A percentile compares a stretch with the other conserved stretches of the same genome.
Evolutionary conservation across 2,329 filamentous ascomycete species (phyloP).

Genomic region (Botrytis hyacinthi): DNA sequence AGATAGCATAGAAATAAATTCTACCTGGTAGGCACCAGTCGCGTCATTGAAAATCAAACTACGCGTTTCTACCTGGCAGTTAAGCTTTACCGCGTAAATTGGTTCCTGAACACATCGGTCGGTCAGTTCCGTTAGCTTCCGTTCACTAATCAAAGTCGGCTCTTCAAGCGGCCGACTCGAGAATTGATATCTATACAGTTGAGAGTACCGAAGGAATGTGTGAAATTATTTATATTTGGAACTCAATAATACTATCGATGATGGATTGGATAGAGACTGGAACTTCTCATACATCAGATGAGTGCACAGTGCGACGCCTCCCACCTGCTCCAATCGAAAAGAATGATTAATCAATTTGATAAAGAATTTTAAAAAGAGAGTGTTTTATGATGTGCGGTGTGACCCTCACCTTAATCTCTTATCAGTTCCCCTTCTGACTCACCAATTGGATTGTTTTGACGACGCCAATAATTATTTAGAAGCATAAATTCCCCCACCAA

Average conservation of each 20-base stretch:
- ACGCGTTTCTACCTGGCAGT: background rate
- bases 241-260: background rate
- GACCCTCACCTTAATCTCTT: background rate
- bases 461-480: conserved; percentile 5
- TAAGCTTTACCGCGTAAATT: conserved; percentile 5
- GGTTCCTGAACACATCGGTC: background rate
- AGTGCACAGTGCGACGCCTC: fast-evolving
- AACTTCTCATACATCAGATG: background rate
- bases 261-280: background rate
- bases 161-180: background rate
- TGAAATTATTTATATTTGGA: background rate
- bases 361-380: background rate
- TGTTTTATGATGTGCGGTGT: background rate
- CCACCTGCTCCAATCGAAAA: background rate
- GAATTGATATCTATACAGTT: background rate
- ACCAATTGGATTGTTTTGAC: conserved; percentile 10
- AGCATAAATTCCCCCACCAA: conserved; percentile 16
- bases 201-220: background rate
- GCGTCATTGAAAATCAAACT: background rate
- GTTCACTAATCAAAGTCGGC: background rate
- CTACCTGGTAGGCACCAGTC: background rate
- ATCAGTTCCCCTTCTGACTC: conserved; percentile 11
- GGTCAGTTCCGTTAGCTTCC: background rate
- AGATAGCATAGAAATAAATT: background rate
- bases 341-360: background rate